Conservation (phyloP, 805 yeast species). For the Lipomyces mesembrius region DNA sequence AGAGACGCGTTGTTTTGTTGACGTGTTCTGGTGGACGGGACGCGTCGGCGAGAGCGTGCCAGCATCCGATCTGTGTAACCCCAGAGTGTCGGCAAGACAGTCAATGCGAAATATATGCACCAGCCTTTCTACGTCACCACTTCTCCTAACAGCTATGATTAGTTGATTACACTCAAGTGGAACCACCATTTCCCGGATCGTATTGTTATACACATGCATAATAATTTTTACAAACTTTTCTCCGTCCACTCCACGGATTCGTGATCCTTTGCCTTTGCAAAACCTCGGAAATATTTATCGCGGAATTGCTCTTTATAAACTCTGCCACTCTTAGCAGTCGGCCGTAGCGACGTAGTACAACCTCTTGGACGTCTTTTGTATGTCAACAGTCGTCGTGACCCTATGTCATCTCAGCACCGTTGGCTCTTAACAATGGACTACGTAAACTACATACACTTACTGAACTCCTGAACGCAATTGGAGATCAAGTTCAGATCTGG, state of each 20-base stretch:
- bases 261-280: conserved; percentile 40
- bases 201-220: not conserved
- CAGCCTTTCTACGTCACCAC: too few species aligned
- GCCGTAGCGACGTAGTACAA: conserved; percentile 55
- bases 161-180: not conserved
- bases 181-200: too few species aligned
- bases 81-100: too few species aligned
- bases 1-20: too few species aligned
- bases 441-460: conserved; percentile 54
- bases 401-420: conserved; percentile 1
- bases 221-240: not conserved
- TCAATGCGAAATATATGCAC: too few species aligned
- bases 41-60: too few species aligned
- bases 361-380: conserved; percentile 62
- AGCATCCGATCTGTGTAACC: too few species aligned
- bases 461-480: conserved; percentile 82
- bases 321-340: conserved; percentile 40
- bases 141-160: too few species aligned
- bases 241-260: not conserved
- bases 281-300: conserved; percentile 75
- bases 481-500: conserved; percentile 68
- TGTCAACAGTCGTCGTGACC: conserved; percentile 87
- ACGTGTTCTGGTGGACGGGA: too few species aligned
- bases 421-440: not conserved
- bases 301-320: conserved; percentile 65